Conservation (phyloP, 169 alveolate species). For the Cryptosporidium sp. region DNA sequence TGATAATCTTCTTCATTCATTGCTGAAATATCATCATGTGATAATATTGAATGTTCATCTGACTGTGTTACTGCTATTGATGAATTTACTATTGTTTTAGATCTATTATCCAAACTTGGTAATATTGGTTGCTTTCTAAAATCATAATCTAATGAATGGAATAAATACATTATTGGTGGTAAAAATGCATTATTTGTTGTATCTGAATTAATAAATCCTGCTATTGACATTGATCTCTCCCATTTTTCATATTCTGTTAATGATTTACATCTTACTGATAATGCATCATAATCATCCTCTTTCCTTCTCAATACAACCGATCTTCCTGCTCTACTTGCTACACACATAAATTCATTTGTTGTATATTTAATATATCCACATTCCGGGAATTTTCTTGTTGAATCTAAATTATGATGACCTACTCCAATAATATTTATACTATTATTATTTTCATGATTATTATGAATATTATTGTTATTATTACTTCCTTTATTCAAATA, state of each 20-base stretch:
- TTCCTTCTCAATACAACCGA: constrained; percentile 61
- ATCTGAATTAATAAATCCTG: constrained; percentile 66
- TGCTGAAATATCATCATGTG: not conserved
- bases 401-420: constrained; percentile 19
- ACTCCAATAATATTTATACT: not conserved
- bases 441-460: not conserved
- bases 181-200: not conserved
- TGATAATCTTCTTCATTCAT: not conserved
- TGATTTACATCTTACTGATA: constrained; percentile 74
- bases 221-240: constrained; percentile 74
- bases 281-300: constrained; percentile 73
- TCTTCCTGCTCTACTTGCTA: constrained; percentile 74
- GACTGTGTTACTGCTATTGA: not conserved
- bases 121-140: constrained; percentile 71
- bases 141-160: constrained; percentile 74
- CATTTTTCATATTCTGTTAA: constrained; percentile 64
- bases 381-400: constrained; percentile 43
- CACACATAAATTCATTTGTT: constrained; percentile 50
- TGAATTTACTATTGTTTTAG: too few relatives aligned
- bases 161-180: constrained; percentile 70
- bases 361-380: constrained; percentile 66
- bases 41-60: not conserved
- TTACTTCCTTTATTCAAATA: constrained; percentile 31
- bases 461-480: not conserved
- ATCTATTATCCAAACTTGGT: constrained; percentile 17